Percentiles rank a stretch among this genome's conserved stretches.
Conservation (phyloP, 805 yeast genomes). For the Zygoascus biomembranicola region DNA sequence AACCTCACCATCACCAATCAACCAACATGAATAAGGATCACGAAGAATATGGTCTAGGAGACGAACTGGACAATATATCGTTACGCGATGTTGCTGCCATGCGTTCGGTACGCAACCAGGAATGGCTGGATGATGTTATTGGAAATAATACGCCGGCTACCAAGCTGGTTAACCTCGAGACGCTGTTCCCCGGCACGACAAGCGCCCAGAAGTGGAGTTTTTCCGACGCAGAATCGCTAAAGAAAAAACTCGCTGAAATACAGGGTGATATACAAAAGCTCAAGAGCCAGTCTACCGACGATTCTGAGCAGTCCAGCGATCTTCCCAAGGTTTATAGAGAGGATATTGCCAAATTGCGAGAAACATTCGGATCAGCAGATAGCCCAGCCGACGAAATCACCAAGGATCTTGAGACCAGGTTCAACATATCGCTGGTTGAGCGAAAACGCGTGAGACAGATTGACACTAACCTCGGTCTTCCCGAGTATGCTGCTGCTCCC, state of each 20-base stretch:
- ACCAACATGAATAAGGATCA: constrained; percentile 6
- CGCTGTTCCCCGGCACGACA: constrained; percentile 6
- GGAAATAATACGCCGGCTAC: constrained; percentile 23
- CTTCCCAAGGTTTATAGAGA: constrained; percentile 17
- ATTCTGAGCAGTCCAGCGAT: constrained; percentile 6
- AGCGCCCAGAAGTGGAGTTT: constrained; percentile 10
- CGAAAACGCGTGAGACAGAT: constrained; percentile 8
- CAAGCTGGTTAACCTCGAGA: constrained; percentile 4
- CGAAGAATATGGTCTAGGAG: constrained; percentile 27
- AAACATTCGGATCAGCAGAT: constrained; percentile 21
- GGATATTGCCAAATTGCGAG: constrained; percentile 23
- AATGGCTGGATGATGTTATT: constrained; percentile 35
- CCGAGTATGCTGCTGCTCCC: constrained; percentile 1
- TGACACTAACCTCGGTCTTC: constrained; percentile 1
- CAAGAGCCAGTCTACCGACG: constrained; percentile 1
- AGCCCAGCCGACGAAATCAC: not conserved
- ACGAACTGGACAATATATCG: constrained; percentile 34
- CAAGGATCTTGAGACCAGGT: constrained; percentile 2
- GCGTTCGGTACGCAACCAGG: constrained; percentile 36
- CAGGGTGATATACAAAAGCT: constrained; percentile 22
- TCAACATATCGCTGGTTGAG: constrained; percentile 2
- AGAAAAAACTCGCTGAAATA: constrained; percentile 14
- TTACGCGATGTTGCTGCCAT: constrained; percentile 35
- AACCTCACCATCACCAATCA: not conserved
- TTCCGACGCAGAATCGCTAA: constrained; percentile 12